A percentile compares a stretch with the other conserved stretches of the same genome.
Evolutionary conservation across 345 rosid species (phyloP).

Genomic region (Stellera chamaejasme): DNA sequence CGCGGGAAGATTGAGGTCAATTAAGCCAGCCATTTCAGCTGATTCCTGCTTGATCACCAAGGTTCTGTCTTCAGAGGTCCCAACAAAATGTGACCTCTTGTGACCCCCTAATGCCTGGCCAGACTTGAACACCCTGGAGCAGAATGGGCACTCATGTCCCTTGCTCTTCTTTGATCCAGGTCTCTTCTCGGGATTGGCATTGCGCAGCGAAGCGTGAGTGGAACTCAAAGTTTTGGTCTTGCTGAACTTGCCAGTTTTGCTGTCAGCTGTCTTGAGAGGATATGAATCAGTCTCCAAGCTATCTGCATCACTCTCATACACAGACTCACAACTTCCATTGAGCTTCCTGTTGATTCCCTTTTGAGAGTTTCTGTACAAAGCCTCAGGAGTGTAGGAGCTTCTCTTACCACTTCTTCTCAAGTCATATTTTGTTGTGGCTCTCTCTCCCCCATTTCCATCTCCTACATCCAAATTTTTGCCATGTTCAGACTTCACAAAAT

Average conservation of each 20-base stretch:
- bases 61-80: constrained; percentile 44
- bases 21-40: constrained; percentile 36
- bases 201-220: constrained; percentile 18
- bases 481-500: constrained; percentile 20
- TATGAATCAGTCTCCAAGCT: constrained; percentile 41
- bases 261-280: constrained; percentile 21
- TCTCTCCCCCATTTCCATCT: constrained; percentile 20
- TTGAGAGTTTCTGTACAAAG: constrained; percentile 14
- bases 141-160: constrained; percentile 84
- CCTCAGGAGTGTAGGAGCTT: constrained; percentile 20
- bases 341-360: constrained; percentile 35
- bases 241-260: constrained; percentile 14
- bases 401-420: constrained; percentile 34
- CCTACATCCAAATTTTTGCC: constrained; percentile 20
- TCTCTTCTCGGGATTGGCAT: constrained; percentile 20
- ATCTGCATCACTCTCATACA: constrained; percentile 41
- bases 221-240: constrained; percentile 20
- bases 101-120: constrained; percentile 98
- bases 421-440: constrained; percentile 30
- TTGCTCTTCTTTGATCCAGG: constrained; percentile 36
- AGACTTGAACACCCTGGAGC: constrained; percentile 76
- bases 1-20: constrained; percentile 94
- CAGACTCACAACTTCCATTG: constrained; percentile 27
- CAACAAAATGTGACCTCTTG: constrained; percentile 92
- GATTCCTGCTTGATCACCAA: constrained; percentile 41